Base-by-base conservation (phyloP, 2,329 filamentous ascomycete species). In the Fusarium pseudocircinatum region DNA sequence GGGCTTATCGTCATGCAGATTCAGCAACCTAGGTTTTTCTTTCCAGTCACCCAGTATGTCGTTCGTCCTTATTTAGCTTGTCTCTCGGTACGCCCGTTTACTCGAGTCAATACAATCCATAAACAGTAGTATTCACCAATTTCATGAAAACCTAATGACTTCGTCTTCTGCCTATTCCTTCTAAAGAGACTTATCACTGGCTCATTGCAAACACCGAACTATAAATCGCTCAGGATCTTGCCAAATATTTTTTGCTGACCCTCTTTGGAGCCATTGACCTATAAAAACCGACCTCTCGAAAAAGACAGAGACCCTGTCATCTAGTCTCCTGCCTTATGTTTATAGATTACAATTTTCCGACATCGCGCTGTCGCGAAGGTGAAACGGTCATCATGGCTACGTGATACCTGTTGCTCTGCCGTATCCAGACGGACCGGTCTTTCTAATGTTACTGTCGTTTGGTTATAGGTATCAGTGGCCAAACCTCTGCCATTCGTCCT, bases 251-350 rank as follows among this genome's bases (percentile, higher is more conserved):
- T 60, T 30, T 66, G 60, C 66, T 60, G 75, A 78, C 77, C 72
- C 58, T 60, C 43, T 46, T 54, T 65, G 44, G 58, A 66, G 63
- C 60, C 73, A 74, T 77, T 77, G 74, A 50, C 75, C 75, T 78
- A 77, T 78, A 52, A 69, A 63, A 63, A 47, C 63, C 59, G 42
- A 37, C 60, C 46, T 68, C 59, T 52, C 32, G 30, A 30, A 69
- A 52, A 50, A 10, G 12, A 16, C 14, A 52, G 49, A 50, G 58
- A 44, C n/a, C 16, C 42, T 34, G 14, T 64, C 66, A 56, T 67
- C 74, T 71, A 76, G 65, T 75, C 68, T 64, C 49, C 42, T 61
- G 36, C 63, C 37, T 67, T 40, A 47, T 28, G 67, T 72, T 64
- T 62, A 64, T 67, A 75, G 61, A 66, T 64, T 71, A 57, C 49